Evolutionary conservation across 495 filamentous ascomycete species (phyloP), one percentile per base, ranked within the genome.

Genomic region (Staphylotrichum longicolle): DNA sequence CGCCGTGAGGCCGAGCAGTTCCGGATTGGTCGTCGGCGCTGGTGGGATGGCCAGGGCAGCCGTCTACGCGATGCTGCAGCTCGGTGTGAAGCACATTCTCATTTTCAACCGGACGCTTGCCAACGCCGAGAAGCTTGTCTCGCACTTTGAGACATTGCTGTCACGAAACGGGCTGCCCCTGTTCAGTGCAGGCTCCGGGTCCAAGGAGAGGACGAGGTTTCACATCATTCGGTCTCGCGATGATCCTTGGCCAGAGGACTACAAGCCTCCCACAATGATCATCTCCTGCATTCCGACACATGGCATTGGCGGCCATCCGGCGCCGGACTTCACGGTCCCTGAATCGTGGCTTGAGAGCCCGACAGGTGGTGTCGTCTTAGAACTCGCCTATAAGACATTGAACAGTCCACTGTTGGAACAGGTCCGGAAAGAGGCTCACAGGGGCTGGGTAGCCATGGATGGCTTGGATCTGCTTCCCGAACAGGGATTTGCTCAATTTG

Each of bases 31-130:
- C 10, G 83, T 91, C 62, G 89, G 89, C 30, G 88, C 89, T 3
- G 89, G 89, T 41, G 88, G 88, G 1, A 91, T 90, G 86, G 88
- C 86, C 10, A 79, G 89, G 48, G 86, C 88, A 1, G 86, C 89
- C 14, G 80, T 90, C 15, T 91, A 91, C 61, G 85, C 89, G 9
- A 84, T 92, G 83, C 80, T 90, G 27, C 85, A 87, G 59, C 76
- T 91, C 11, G 88, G 88, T 15, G 88, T 88, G 63, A 84, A 84
- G 44, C 86, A 88, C 67, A 87, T 91, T 60, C 84, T 86, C 69
- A 81, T 91, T 55, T 85, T 80, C 68, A 91, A 91, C 63, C 80
- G 87, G 12, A 89, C 85, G 0, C 63, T 79, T 34, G 76, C 77
- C 1, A 82, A 85, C 49, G 86, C 87, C 0, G 77, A 85, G 54